These are phyloP conservation scores for Gossypium stocksii DNA, from an alignment of 345 rosid species.

Conservation along the genomic window DNA sequence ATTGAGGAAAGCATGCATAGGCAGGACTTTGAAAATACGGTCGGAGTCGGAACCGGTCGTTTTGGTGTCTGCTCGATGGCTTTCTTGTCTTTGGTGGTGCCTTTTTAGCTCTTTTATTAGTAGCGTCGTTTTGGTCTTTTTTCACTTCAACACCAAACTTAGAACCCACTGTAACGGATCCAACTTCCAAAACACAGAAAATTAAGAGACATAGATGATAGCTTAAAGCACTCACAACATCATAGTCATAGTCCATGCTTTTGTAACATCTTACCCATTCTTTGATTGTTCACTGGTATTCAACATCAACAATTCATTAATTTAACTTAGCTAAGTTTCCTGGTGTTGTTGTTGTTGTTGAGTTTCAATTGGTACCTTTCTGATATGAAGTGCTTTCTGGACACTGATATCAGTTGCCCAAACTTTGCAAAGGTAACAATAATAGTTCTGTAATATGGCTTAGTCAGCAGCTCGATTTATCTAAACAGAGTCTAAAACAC, in stretches of 20 bases:
- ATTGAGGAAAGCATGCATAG: too few relatives aligned
- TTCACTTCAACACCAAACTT: slow-evolving; percentile 24
- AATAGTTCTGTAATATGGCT: slow-evolving; percentile 20
- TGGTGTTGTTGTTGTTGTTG: background rate
- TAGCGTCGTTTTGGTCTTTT: slow-evolving; percentile 65
- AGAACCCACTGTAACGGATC: slow-evolving; percentile 7
- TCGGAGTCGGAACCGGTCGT: slow-evolving; percentile 25
- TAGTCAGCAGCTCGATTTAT: background rate
- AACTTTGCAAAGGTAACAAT: slow-evolving; percentile 18
- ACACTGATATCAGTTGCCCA: slow-evolving; percentile 29
- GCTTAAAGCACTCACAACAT: slow-evolving; percentile 15
- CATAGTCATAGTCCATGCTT: background rate
- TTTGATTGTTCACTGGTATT: slow-evolving; percentile 20
- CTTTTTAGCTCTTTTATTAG: slow-evolving; percentile 46
- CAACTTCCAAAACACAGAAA: background rate
- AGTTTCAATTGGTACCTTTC: background rate
- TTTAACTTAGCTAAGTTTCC: background rate
- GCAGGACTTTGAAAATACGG: too few relatives aligned
- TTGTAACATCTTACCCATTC: slow-evolving; percentile 32
- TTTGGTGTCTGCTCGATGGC: slow-evolving; percentile 37
- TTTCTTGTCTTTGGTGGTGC: slow-evolving; percentile 60
- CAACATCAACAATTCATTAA: background rate
- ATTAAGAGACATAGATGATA: slow-evolving; percentile 17
- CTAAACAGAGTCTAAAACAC: background rate
- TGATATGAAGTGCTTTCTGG: slow-evolving; percentile 13